phyloP scores from a whole-genome alignment of 345 rosid species.

The Toxicodendron radicans region DNA sequence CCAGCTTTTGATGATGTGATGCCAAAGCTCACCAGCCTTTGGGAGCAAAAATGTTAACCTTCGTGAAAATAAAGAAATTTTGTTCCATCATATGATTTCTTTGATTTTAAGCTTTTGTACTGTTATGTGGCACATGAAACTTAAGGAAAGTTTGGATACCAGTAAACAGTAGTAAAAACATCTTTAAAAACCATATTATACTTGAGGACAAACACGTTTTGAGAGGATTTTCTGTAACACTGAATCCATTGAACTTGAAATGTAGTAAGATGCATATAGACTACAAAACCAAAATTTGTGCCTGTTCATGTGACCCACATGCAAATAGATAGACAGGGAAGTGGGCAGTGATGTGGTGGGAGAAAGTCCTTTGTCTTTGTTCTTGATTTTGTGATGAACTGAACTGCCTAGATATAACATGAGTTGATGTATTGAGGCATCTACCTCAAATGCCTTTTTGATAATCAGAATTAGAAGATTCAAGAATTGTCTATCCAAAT shows the following conservation, averaged over 20 bases:
- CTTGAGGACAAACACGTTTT: not conserved
- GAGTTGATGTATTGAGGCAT: conserved; percentile 1
- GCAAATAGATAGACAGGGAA: not conserved
- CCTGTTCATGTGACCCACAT: not conserved
- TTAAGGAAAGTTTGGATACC: not conserved
- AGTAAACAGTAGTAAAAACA: not conserved
- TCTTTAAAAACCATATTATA: not conserved
- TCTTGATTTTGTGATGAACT: not conserved
- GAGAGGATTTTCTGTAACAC: not conserved
- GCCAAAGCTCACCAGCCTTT: not conserved
- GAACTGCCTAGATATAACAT: not conserved
- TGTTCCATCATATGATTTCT: not conserved
- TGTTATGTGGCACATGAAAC: not conserved
- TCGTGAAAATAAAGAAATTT: too few relatives aligned
- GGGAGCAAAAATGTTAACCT: not conserved
- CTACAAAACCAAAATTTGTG: not conserved
- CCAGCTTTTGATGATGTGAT: not conserved
- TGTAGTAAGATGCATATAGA: not conserved
- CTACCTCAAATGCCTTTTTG: not conserved
- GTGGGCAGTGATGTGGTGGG: not conserved
- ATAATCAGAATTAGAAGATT: not conserved
- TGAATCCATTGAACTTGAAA: not conserved
- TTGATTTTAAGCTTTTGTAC: too few relatives aligned
- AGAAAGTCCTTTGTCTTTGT: too few relatives aligned
- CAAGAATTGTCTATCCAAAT: too few relatives aligned